Evolutionary conservation across 1,284 basidiomycete genomes (phyloP).

Genomic region (Cerioporus squamosus): DNA sequence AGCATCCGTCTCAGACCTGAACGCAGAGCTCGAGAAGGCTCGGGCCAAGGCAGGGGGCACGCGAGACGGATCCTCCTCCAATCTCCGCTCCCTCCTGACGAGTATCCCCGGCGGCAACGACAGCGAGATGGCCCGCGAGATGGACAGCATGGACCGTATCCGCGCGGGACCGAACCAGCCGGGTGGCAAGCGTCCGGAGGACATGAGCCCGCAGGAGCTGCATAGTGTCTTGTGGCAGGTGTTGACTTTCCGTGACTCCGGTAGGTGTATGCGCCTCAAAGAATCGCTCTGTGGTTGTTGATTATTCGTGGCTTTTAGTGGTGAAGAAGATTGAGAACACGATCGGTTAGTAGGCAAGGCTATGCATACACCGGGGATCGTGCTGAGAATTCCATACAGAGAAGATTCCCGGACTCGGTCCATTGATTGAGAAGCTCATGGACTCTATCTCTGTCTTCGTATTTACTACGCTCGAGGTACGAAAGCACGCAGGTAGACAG

Average conservation of each 20-base stretch:
- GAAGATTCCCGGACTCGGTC: constrained; percentile 70
- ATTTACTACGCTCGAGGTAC: constrained; percentile 66
- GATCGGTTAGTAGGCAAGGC: constrained; percentile 62
- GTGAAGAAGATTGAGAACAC: constrained; percentile 88
- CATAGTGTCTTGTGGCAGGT: constrained; percentile 87
- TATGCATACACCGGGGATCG: not conserved
- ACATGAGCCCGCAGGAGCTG: constrained; percentile 90
- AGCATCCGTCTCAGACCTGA: constrained; percentile 87
- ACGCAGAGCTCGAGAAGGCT: constrained; percentile 77
- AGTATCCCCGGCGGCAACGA: constrained; percentile 65
- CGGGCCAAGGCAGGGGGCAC: constrained; percentile 53
- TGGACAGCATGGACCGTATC: constrained; percentile 77
- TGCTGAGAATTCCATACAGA: constrained; percentile 40
- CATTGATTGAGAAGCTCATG: constrained; percentile 82
- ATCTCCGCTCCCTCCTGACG: constrained; percentile 58
- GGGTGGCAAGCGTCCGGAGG: constrained; percentile 68
- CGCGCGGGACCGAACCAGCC: constrained; percentile 54
- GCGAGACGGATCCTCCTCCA: constrained; percentile 40
- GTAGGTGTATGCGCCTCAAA: constrained; percentile 19
- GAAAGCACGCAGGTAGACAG: not conserved
- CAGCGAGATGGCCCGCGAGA: constrained; percentile 69
- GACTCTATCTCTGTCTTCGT: constrained; percentile 83
- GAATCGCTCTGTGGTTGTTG: not conserved
- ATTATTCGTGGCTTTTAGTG: constrained; percentile 39
- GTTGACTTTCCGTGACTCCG: constrained; percentile 78